These are phyloP conservation scores for Combretum micranthum DNA, from an alignment of 345 rosid genomes.

Conservation along the genomic window DNA sequence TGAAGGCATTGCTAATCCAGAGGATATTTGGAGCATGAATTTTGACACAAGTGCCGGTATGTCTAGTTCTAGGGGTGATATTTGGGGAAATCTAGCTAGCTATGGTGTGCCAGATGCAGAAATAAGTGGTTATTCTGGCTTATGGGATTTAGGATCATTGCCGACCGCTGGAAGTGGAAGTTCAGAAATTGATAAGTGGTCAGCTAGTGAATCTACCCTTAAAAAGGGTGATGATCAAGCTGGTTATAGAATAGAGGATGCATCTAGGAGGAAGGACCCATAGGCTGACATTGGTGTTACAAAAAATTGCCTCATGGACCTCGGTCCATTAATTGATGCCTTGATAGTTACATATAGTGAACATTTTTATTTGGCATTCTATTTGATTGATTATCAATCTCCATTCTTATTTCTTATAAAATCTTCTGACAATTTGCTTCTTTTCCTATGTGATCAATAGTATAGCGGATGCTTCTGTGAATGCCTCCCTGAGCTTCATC, in stretches of 20 bases:
- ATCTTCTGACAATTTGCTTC: no score
- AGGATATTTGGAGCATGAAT: constrained; percentile 61
- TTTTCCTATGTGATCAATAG: no score
- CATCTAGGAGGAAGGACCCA: constrained; percentile 18
- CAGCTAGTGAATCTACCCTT: constrained; percentile 24
- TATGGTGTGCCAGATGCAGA: constrained; percentile 47
- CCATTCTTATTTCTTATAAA: not conserved
- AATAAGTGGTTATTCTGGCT: constrained; percentile 46
- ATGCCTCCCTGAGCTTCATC: constrained; percentile 1
- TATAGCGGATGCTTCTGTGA: not conserved
- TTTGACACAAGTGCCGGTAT: constrained; percentile 37
- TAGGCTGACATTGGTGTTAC: constrained; percentile 17
- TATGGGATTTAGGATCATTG: constrained; percentile 49
- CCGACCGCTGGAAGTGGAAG: constrained; percentile 43
- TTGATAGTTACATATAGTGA: constrained; percentile 9
- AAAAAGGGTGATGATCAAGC: constrained; percentile 17
- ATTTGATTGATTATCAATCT: constrained; percentile 4
- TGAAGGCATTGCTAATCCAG: constrained; percentile 35
- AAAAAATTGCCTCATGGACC: constrained; percentile 14
- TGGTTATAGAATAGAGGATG: constrained; percentile 22
- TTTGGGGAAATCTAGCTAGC: constrained; percentile 40
- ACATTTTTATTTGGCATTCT: constrained; percentile 13
- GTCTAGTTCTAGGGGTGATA: constrained; percentile 42
- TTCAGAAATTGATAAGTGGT: constrained; percentile 41
- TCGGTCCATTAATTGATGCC: constrained; percentile 3